A percentile compares a stretch with the other conserved stretches of the same genome.
These are phyloP conservation scores for Globisporangium lucens DNA, from an alignment of 352 stramenopile genomes.

Conservation along the genomic window DNA sequence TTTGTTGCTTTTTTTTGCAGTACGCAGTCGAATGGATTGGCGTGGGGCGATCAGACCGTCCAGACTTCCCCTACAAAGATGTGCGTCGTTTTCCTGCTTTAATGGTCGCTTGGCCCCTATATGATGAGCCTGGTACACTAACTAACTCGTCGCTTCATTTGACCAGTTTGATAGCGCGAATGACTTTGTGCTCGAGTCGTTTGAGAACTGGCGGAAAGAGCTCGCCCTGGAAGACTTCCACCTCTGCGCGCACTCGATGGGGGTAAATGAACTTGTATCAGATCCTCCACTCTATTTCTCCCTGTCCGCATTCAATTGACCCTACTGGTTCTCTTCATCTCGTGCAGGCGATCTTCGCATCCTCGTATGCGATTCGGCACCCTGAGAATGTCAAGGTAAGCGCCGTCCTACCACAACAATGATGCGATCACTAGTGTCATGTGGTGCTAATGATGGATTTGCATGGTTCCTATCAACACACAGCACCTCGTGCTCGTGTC, in stretches of 20 bases:
- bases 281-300: too few species aligned
- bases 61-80: constrained; percentile 66
- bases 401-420: neutral
- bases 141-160: too few species aligned
- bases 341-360: constrained; percentile 75
- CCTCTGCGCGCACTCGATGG: constrained; percentile 81
- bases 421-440: neutral
- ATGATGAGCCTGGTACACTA: too few species aligned
- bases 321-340: too few species aligned
- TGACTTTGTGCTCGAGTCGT: constrained; percentile 60
- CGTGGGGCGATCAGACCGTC: constrained; percentile 71
- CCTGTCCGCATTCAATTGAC: too few species aligned
- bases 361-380: constrained; percentile 62
- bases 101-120: too few species aligned
- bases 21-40: constrained; percentile 87
- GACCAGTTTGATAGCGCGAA: constrained; percentile 74
- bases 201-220: constrained; percentile 79
- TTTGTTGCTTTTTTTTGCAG: constrained; percentile 22
- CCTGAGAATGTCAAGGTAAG: constrained; percentile 56
- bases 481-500: constrained; percentile 79
- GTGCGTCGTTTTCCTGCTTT: constrained; percentile 22
- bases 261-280: constrained; percentile 23
- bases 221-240: constrained; percentile 67
- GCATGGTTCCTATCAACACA: neutral
- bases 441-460: neutral